Conservation (phyloP, 495 filamentous ascomycete genomes). For the Cudoniella acicularis region DNA sequence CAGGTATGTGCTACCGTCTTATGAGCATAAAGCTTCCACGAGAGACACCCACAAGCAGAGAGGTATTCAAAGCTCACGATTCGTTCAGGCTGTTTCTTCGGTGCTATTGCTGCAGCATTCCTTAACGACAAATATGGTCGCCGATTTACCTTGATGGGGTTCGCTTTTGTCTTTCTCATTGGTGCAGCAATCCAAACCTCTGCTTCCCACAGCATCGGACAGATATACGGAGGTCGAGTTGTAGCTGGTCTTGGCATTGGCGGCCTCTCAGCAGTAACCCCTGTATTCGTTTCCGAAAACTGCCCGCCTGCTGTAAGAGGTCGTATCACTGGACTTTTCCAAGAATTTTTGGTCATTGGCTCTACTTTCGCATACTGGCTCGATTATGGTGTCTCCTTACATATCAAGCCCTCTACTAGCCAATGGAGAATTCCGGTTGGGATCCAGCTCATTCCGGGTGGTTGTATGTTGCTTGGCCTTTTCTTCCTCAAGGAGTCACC, state of each 20-base stretch:
- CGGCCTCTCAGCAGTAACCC: slow-evolving; percentile 47
- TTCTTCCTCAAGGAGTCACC: slow-evolving; percentile 23
- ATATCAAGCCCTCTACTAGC: slow-evolving; percentile 17
- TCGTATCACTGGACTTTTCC: slow-evolving; percentile 37
- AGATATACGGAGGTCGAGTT: slow-evolving; percentile 40
- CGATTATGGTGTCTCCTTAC: slow-evolving; percentile 41
- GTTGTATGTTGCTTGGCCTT: slow-evolving; percentile 13
- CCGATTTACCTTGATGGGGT: slow-evolving; percentile 32
- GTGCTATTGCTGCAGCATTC: slow-evolving; percentile 20
- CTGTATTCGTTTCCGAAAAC: slow-evolving; percentile 43
- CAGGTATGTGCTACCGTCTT: no score
- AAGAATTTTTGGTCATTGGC: slow-evolving; percentile 31
- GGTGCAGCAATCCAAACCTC: slow-evolving; percentile 37
- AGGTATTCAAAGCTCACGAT: not conserved
- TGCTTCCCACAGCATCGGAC: slow-evolving; percentile 31
- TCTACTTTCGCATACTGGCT: slow-evolving; percentile 51
- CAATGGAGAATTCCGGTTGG: slow-evolving; percentile 49
- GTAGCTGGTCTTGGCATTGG: slow-evolving; percentile 55
- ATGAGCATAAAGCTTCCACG: no score
- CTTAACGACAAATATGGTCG: slow-evolving; percentile 36
- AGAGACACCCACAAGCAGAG: no score
- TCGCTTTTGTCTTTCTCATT: slow-evolving; percentile 34
- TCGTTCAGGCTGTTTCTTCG: slow-evolving; percentile 26
- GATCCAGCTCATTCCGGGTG: slow-evolving; percentile 17
- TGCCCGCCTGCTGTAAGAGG: slow-evolving; percentile 52